These are phyloP conservation scores for Viola pubescens DNA, from an alignment of 441 rosid species.

Conservation along the genomic window DNA sequence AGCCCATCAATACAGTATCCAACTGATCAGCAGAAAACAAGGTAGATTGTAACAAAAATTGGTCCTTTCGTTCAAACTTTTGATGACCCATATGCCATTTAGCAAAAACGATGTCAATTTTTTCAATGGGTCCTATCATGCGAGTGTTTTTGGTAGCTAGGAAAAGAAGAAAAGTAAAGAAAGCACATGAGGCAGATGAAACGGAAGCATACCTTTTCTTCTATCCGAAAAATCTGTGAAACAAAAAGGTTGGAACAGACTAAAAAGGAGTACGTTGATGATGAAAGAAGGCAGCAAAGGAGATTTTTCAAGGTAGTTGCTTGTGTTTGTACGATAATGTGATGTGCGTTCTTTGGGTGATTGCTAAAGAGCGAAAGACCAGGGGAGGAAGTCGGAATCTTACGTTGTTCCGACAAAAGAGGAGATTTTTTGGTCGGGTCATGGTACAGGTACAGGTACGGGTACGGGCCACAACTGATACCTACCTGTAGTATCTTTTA, in stretches of 20 bases:
- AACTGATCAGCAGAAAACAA: neutral
- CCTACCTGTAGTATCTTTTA: no score
- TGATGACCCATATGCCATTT: neutral
- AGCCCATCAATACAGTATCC: neutral
- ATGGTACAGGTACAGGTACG: neutral
- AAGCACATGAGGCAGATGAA: neutral
- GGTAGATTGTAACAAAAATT: neutral
- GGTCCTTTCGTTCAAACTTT: neutral
- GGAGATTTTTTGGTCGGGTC: constrained; percentile 3
- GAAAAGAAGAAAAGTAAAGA: neutral
- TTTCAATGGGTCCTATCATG: neutral
- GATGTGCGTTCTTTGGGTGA: no score
- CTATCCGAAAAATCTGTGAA: neutral
- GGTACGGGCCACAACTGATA: no score
- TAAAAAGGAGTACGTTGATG: neutral
- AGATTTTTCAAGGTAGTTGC: no score
- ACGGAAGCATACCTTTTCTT: neutral
- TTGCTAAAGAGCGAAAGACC: no score
- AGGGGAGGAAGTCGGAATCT: neutral
- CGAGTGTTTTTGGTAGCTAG: neutral
- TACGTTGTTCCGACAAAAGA: neutral
- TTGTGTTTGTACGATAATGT: no score
- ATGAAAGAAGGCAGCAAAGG: no score
- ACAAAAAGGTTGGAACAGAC: neutral
- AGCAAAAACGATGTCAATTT: no score